Evolutionary conservation across 2,329 filamentous ascomycete species (phyloP), one percentile per base, ranked within the genome.

Genomic region (Massarina eburnea): DNA sequence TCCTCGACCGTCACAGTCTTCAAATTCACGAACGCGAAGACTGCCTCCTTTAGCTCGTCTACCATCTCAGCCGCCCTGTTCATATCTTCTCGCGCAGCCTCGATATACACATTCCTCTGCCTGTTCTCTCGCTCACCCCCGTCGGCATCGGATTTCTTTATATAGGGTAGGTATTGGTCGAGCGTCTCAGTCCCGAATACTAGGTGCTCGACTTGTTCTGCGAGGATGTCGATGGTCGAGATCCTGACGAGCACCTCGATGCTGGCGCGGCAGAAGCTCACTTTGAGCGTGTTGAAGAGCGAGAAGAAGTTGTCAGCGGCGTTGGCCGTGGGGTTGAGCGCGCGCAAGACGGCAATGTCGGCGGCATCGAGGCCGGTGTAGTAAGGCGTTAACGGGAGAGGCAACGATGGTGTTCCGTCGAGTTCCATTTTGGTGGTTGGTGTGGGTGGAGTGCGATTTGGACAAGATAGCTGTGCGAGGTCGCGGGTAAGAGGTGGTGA

Each of bases 121-220:
- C n/a, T 34, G 22, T 10, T 9, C 10, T 18, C 19, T 3, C 37
- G 15, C 17, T 24, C 10, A 8, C 38, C 19, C 17, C 34, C n/a
- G n/a, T 30, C 27, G 3, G 26, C 12, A 8, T 37, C 20, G 18
- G 27, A 33, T 3, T 8, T 8, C 9, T 15, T 9, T 14, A 8
- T 30, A 14, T 30, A 8, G n/a, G 27, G 12, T 30, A 30, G 14
- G 18, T 47, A 47, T 17, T 43, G 45, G 33, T 43, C 39, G 17
- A 47, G 19, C 4, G 34, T 39, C 45, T 47, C 45, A n/a, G 39
- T 43, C 9, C 45, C 45, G n/a, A 47, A 33, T 10, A 35, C 43
- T n/a, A 47, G 24, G 18, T 47, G 45, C 27, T 47, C 35, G 34
- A 47, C 37, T 29, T 27, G 39, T 8, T 19, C 14, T n/a, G 45